These are phyloP conservation scores for Saturnispora hagleri DNA, from an alignment of 805 yeast species.

Conservation along the genomic window DNA sequence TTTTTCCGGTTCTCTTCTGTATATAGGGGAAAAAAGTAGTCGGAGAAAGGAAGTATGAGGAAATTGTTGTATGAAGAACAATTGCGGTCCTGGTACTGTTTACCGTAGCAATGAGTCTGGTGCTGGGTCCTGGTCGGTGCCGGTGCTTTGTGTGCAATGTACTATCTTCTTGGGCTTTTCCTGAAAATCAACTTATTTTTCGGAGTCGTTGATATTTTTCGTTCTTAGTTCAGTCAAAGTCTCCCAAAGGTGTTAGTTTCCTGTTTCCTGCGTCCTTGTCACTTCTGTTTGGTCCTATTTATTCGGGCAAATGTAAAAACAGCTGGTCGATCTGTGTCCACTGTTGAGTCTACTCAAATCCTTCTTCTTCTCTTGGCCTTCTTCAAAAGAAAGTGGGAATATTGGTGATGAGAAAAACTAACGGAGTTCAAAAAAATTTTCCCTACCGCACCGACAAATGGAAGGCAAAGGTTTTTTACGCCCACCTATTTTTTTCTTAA, in stretches of 20 bases:
- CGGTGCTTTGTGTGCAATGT: neutral
- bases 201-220: neutral
- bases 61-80: neutral
- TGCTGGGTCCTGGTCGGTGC: too few species aligned
- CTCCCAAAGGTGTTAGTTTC: too few species aligned
- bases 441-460: neutral
- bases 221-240: too few species aligned
- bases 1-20: neutral
- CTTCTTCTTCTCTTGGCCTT: neutral
- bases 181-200: neutral
- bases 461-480: neutral
- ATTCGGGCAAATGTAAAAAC: neutral
- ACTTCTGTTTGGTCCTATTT: too few species aligned
- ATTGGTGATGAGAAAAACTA: neutral
- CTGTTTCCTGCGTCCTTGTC: too few species aligned
- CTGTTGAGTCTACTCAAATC: neutral
- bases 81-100: neutral
- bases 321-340: neutral
- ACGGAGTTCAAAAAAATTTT: neutral
- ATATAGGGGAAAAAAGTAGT: neutral
- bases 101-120: neutral
- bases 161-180: neutral
- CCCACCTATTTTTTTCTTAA: neutral
- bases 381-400: neutral
- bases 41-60: neutral